Conservation (phyloP, 306 rosid species). For the Trifolium pratense region DNA sequence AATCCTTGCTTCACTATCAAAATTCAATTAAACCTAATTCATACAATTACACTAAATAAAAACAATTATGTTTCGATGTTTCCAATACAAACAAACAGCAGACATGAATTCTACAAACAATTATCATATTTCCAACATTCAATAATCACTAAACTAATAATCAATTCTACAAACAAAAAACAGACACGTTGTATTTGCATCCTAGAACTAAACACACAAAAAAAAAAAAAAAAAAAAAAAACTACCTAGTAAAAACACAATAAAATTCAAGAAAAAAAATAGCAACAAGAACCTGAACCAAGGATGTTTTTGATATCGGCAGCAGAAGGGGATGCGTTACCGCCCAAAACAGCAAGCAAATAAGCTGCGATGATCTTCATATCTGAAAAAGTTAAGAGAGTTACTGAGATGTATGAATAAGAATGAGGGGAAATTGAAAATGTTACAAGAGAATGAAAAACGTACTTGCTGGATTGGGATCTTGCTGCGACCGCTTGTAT, state of each 20-base stretch:
- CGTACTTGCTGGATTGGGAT: slow-evolving; percentile 34
- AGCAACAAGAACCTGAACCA: slow-evolving; percentile 45
- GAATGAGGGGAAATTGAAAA: not conserved
- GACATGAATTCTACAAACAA: not conserved
- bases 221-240: not conserved
- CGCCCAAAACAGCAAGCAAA: slow-evolving; percentile 81
- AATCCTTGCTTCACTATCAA: not conserved
- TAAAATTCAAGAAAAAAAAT: not conserved
- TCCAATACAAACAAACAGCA: not conserved
- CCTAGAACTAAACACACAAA: not conserved
- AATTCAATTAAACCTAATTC: not conserved
- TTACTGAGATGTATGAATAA: not conserved
- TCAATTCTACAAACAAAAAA: not conserved
- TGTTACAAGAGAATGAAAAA: not conserved
- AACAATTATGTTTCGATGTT: not conserved
- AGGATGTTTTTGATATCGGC: slow-evolving; percentile 64
- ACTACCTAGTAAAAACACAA: not conserved
- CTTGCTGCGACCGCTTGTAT: slow-evolving; percentile 32
- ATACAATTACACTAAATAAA: not conserved
- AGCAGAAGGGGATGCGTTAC: slow-evolving; percentile 59
- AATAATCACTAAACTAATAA: not conserved
- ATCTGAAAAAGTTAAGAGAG: slow-evolving; percentile 38
- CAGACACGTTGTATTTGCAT: not conserved
- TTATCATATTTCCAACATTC: not conserved
- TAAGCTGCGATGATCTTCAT: slow-evolving; percentile 80